Conservation (phyloP, 2,329 filamentous ascomycete species). For the Cadophora sp. region DNA sequence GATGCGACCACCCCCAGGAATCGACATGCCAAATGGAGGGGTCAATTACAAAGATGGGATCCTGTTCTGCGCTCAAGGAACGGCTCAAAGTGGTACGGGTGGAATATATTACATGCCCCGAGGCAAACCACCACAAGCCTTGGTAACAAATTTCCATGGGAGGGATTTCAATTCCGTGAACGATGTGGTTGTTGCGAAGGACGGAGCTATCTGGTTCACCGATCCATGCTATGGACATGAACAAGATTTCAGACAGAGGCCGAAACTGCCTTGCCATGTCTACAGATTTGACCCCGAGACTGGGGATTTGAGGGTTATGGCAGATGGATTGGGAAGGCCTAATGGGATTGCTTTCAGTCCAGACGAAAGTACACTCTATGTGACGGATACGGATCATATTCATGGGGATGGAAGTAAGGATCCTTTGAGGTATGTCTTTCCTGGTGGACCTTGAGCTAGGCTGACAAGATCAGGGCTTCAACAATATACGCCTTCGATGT, state of each 20-base stretch:
- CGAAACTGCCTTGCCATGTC: constrained; percentile 55
- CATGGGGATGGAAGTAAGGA: constrained; percentile 44
- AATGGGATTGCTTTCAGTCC: constrained; percentile 46
- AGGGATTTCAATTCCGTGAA: constrained; percentile 56
- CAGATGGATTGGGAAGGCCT: constrained; percentile 54
- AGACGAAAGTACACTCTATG: constrained; percentile 50
- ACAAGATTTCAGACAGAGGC: constrained; percentile 52
- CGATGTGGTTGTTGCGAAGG: constrained; percentile 49
- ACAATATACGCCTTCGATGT: constrained; percentile 56
- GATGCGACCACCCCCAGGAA: constrained; percentile 48
- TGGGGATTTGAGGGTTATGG: constrained; percentile 54
- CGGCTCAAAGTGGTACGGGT: constrained; percentile 32
- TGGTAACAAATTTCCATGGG: constrained; percentile 54
- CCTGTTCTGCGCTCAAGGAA: constrained; percentile 53
- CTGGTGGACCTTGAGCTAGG: background rate
- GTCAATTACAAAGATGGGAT: constrained; percentile 51
- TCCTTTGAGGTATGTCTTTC: constrained; percentile 40
- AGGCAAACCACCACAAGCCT: constrained; percentile 32
- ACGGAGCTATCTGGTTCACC: constrained; percentile 57
- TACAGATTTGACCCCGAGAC: constrained; percentile 54
- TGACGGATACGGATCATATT: constrained; percentile 50
- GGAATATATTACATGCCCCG: constrained; percentile 43
- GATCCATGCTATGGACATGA: constrained; percentile 55
- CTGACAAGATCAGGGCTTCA: constrained; percentile 23
- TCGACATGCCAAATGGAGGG: constrained; percentile 54